phyloP scores from a whole-genome alignment of 2,329 filamentous ascomycete species.

The Beauveria varroae region DNA sequence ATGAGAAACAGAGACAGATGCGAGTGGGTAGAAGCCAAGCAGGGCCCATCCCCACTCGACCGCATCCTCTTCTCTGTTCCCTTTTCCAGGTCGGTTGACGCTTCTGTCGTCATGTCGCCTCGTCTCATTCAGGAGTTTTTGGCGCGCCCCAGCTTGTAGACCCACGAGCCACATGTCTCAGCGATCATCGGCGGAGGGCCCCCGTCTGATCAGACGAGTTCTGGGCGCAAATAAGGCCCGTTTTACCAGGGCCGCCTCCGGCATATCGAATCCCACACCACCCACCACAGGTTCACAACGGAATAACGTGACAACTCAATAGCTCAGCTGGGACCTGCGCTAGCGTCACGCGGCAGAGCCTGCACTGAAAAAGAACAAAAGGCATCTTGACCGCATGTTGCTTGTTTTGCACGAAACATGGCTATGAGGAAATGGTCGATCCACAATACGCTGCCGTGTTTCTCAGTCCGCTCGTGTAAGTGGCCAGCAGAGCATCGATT shows the following conservation, averaged over 20 bases:
- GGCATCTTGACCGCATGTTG: neutral
- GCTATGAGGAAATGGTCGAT: neutral
- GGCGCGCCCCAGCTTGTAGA: neutral
- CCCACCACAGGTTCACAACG: too few species aligned
- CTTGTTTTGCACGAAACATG: neutral
- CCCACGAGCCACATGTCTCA: conserved; percentile 1
- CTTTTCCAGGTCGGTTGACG: neutral
- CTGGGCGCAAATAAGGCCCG: conserved; percentile 3
- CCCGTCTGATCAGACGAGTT: neutral
- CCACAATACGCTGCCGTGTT: neutral
- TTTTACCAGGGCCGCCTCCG: neutral
- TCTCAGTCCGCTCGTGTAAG: neutral
- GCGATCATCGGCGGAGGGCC: neutral
- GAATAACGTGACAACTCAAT: too few species aligned
- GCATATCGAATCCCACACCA: conserved; percentile 3
- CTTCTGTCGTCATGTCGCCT: neutral
- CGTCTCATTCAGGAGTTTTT: neutral
- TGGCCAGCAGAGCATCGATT: neutral
- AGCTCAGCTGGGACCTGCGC: conserved; percentile 10
- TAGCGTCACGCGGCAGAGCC: neutral
- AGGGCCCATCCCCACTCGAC: conserved; percentile 4
- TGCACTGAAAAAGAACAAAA: neutral
- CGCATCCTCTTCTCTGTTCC: neutral
- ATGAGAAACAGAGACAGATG: conserved; percentile 12
- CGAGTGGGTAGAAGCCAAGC: neutral